Percentiles rank a stretch among this genome's conserved stretches.
Evolutionary conservation across 805 yeast genomes (phyloP).

Genomic region (Tetrapisispora fleetii): DNA sequence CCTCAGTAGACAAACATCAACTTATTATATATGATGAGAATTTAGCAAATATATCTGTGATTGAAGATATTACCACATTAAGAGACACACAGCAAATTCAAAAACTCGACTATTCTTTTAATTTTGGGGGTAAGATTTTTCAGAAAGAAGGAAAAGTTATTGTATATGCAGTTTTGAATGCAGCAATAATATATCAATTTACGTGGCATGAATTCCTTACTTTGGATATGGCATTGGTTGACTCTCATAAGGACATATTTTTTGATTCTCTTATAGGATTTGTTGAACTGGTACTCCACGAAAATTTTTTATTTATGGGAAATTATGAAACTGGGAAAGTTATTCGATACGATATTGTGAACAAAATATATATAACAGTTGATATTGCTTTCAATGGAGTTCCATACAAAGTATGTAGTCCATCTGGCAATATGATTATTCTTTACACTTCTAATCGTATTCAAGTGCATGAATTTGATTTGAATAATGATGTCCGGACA

Average conservation of each 20-base stretch:
- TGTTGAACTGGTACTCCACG: neutral
- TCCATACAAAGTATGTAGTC: neutral
- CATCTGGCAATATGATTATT: neutral
- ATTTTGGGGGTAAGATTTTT: neutral
- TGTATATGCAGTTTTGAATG: neutral
- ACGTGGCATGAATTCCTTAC: neutral
- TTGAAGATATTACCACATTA: neutral
- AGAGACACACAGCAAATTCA: neutral
- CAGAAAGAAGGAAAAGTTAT: neutral
- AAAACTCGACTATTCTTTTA: neutral
- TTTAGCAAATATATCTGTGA: neutral
- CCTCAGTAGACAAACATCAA: slow-evolving; percentile 2
- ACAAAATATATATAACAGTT: neutral
- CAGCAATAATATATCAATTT: neutral
- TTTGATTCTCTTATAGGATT: too few relatives aligned
- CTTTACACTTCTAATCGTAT: neutral
- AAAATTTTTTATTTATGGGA: neutral
- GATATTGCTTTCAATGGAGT: neutral
- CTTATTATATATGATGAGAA: slow-evolving; percentile 6
- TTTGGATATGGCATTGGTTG: neutral
- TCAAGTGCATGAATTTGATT: slow-evolving; percentile 1
- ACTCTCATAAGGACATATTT: neutral
- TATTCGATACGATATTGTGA: neutral
- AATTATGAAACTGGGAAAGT: neutral
- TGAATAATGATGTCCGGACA: neutral